These are phyloP conservation scores for Penicillium sp. DNA, from an alignment of 2,329 filamentous ascomycete genomes.

Conservation along the genomic window DNA sequence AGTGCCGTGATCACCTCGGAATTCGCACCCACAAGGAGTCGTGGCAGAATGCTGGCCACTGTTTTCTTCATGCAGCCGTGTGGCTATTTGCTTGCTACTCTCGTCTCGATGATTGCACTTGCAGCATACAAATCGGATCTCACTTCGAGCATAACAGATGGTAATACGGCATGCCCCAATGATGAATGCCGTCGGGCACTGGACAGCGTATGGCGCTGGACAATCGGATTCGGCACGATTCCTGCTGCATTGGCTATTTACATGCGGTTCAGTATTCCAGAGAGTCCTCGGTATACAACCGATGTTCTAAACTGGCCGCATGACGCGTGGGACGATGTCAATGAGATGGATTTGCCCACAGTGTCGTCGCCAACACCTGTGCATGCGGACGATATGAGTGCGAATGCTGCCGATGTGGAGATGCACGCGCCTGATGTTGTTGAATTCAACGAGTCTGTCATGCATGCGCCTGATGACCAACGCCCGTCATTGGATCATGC, in stretches of 20 bases:
- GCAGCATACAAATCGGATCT: slow-evolving; percentile 64
- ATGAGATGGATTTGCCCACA: slow-evolving; percentile 3
- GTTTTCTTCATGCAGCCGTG: slow-evolving; percentile 84
- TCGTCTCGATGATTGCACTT: slow-evolving; percentile 70
- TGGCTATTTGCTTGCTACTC: slow-evolving; percentile 68
- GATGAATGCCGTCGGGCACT: slow-evolving; percentile 35
- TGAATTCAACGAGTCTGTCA: neutral
- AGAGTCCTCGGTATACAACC: slow-evolving; percentile 60
- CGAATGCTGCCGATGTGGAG: slow-evolving; percentile 1
- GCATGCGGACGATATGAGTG: neutral
- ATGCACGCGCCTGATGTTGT: neutral
- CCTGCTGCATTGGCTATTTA: slow-evolving; percentile 60
- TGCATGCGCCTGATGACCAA: neutral
- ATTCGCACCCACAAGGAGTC: slow-evolving; percentile 40
- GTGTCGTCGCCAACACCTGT: neutral
- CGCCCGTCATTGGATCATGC: neutral
- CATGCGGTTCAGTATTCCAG: slow-evolving; percentile 61
- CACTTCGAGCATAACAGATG: slow-evolving; percentile 18
- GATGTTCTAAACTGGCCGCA: slow-evolving; percentile 43
- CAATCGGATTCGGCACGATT: slow-evolving; percentile 59
- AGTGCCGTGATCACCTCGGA: slow-evolving; percentile 63
- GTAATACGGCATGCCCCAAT: slow-evolving; percentile 53
- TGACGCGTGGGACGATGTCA: slow-evolving; percentile 9
- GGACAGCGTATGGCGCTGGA: slow-evolving; percentile 60
- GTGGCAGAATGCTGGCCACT: slow-evolving; percentile 77